These are phyloP conservation scores for Stephanodiscus minutulus DNA, from an alignment of 108 stramenopile genomes.

Conservation along the genomic window DNA sequence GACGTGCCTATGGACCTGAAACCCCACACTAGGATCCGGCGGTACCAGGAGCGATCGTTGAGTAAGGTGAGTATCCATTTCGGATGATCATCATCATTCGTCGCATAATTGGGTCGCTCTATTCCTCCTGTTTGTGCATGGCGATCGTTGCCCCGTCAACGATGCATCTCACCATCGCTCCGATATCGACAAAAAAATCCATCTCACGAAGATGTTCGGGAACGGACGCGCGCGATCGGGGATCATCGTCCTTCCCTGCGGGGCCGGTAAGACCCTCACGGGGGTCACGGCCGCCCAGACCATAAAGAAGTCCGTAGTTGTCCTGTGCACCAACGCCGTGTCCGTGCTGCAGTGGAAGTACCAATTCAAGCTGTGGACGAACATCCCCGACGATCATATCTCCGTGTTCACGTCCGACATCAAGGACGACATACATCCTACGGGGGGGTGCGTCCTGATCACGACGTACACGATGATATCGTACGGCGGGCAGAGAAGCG, in stretches of 20 bases:
- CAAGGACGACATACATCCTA: constrained; percentile 89
- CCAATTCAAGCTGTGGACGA: constrained; percentile 93
- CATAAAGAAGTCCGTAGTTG: constrained; percentile 92
- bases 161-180: not conserved
- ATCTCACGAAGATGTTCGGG: constrained; percentile 88
- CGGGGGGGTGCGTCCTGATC: constrained; percentile 88
- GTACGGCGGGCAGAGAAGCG: constrained; percentile 86
- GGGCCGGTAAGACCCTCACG: constrained; percentile 97
- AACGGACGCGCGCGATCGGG: constrained; percentile 98
- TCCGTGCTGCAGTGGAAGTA: constrained; percentile 97
- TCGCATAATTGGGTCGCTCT: not conserved
- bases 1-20: constrained; percentile 93
- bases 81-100: not conserved
- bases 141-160: not conserved
- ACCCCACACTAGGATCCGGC: constrained; percentile 92
- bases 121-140: constrained; percentile 30
- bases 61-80: constrained; percentile 55
- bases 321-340: constrained; percentile 96
- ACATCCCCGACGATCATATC: constrained; percentile 89
- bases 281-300: constrained; percentile 98
- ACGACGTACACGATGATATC: constrained; percentile 99
- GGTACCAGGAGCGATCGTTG: constrained; percentile 94
- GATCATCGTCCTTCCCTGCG: constrained; percentile 99
- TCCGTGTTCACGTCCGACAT: constrained; percentile 91
- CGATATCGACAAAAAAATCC: not conserved